phyloP scores from a whole-genome alignment of 2,329 filamentous ascomycete species.

The Camptophora hylomeconis region DNA sequence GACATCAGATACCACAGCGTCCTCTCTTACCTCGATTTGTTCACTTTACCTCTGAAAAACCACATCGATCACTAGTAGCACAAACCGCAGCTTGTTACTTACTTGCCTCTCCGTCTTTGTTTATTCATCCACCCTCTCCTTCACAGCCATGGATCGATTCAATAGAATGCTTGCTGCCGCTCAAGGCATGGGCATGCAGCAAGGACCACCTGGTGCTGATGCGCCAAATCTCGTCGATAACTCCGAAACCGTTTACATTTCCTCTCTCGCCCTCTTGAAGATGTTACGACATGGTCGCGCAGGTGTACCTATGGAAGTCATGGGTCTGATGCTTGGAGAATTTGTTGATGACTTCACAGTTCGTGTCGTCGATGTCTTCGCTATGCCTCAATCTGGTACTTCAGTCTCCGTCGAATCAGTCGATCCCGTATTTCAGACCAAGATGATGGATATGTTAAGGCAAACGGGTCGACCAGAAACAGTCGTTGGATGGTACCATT shows the following conservation, averaged over 20 bases:
- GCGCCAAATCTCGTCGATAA: slow-evolving; percentile 81
- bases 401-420: slow-evolving; percentile 97
- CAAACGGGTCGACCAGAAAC: slow-evolving; percentile 95
- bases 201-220: slow-evolving; percentile 37
- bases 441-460: slow-evolving; percentile 99
- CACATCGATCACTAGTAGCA: too few relatives aligned
- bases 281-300: slow-evolving; percentile 97
- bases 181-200: slow-evolving; percentile 41
- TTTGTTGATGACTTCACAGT: slow-evolving; percentile 99
- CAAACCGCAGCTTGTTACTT: too few relatives aligned
- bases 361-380: slow-evolving; percentile 94
- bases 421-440: slow-evolving; percentile 96
- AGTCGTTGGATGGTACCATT: slow-evolving; percentile 99
- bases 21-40: too few relatives aligned
- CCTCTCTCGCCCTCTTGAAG: slow-evolving; percentile 89
- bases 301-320: slow-evolving; percentile 98
- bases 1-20: too few relatives aligned
- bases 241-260: slow-evolving; percentile 98
- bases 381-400: slow-evolving; percentile 97
- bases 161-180: slow-evolving; percentile 74
- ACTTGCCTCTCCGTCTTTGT: too few relatives aligned
- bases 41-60: too few relatives aligned
- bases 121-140: too few relatives aligned
- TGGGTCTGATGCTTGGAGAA: slow-evolving; percentile 97
- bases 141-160: slow-evolving; percentile 67